Evolutionary conservation across 2,329 filamentous ascomycete genomes (phyloP).

Genomic region (Ascochyta viciae-villosae): DNA sequence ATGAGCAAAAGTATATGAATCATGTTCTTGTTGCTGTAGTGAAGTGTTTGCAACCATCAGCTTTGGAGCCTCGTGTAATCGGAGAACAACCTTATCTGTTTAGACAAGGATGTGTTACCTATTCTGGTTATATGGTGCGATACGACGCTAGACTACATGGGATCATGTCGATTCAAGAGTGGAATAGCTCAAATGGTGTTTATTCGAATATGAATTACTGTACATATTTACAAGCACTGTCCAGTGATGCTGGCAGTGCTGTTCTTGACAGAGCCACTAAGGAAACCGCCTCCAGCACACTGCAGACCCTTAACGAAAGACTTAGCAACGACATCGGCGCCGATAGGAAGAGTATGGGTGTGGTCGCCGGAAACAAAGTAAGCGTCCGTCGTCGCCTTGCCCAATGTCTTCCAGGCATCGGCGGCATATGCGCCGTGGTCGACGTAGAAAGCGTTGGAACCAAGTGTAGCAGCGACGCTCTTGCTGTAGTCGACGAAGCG

Average conservation of each 20-base stretch:
- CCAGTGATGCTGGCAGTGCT: conserved; percentile 40
- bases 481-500: conserved; percentile 65
- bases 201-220: neutral
- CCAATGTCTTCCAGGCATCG: conserved; percentile 60
- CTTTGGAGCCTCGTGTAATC: no score
- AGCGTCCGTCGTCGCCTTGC: conserved; percentile 58
- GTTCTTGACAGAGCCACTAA: conserved; percentile 51
- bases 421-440: conserved; percentile 67
- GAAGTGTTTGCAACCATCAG: no score
- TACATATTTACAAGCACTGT: conserved; percentile 30
- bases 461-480: conserved; percentile 55
- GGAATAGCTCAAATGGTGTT: neutral
- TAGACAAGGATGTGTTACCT: no score
- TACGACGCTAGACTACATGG: no score
- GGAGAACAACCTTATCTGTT: neutral
- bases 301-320: conserved; percentile 66
- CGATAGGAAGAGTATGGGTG: conserved; percentile 65
- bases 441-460: conserved; percentile 59
- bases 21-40: neutral
- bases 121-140: no score
- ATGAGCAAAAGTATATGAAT: neutral
- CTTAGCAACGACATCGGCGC: conserved; percentile 64
- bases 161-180: no score
- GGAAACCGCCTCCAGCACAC: conserved; percentile 55
- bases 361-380: conserved; percentile 65